phyloP scores from a whole-genome alignment of 176 grass and related monocot genomes.

The Stipa capillata region DNA sequence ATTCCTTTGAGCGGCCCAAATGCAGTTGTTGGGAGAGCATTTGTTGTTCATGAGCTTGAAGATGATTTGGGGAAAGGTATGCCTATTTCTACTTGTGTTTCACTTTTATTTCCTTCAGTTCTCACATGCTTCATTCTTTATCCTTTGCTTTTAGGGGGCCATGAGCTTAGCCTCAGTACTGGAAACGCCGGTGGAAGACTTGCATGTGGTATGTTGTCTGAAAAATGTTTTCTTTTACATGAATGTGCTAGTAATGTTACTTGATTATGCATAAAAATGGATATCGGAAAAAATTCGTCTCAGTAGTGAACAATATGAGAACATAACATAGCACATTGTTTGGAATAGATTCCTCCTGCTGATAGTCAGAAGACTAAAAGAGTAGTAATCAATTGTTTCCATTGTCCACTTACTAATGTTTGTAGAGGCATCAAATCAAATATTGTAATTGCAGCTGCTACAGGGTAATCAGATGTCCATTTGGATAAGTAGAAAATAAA shows the following conservation, averaged over 20 bases:
- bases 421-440: neutral
- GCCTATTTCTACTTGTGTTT: slow-evolving; percentile 1
- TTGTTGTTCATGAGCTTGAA: slow-evolving; percentile 97
- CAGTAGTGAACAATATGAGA: neutral
- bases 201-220: slow-evolving; percentile 66
- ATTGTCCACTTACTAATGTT: neutral
- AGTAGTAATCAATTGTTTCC: neutral
- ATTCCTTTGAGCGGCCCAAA: slow-evolving; percentile 80
- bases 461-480: neutral
- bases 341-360: neutral
- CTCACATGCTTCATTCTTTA: neutral
- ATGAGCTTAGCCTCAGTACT: slow-evolving; percentile 92
- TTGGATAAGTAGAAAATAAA: neutral
- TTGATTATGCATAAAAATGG: neutral
- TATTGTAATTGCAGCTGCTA: too few species aligned
- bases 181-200: slow-evolving; percentile 99
- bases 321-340: neutral
- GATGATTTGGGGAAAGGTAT: slow-evolving; percentile 98
- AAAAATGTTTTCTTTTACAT: neutral
- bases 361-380: neutral
- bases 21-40: slow-evolving; percentile 87
- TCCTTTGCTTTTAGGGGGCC: slow-evolving; percentile 49
- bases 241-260: neutral
- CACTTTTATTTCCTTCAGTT: neutral
- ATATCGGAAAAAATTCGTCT: neutral